phyloP scores from a whole-genome alignment of 768 basidiomycete genomes.

The Pisolithus albus region DNA sequence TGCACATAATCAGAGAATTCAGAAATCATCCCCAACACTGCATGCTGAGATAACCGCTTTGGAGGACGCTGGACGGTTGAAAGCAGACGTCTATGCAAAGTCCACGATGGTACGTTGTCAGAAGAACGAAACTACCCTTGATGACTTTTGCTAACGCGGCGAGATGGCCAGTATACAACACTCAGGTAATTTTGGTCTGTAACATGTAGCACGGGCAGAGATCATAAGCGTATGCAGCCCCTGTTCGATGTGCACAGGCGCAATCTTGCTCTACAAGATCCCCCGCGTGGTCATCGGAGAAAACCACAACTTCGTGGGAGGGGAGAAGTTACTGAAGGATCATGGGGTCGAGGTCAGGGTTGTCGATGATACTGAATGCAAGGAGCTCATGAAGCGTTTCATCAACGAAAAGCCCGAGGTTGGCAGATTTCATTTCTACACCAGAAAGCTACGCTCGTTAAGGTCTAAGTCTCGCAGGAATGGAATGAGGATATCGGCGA shows the following conservation, averaged over 20 bases:
- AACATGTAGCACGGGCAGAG: not conserved
- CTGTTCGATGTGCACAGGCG: constrained; percentile 61
- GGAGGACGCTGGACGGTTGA: constrained; percentile 47
- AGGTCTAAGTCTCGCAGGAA: constrained; percentile 29
- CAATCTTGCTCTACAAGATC: constrained; percentile 57
- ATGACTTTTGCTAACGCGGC: not conserved
- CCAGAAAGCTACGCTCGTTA: constrained; percentile 1
- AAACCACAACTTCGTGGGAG: constrained; percentile 47
- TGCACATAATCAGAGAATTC: constrained; percentile 40
- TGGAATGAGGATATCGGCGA: constrained; percentile 63
- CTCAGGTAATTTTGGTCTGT: constrained; percentile 25
- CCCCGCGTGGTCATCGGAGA: constrained; percentile 63
- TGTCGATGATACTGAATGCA: constrained; percentile 43
- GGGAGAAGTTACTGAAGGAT: constrained; percentile 45
- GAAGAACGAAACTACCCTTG: not conserved
- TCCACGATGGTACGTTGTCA: constrained; percentile 40
- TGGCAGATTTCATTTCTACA: constrained; percentile 7
- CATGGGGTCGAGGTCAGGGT: constrained; percentile 51
- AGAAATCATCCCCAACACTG: constrained; percentile 35
- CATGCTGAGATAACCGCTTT: constrained; percentile 46
- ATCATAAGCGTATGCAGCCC: constrained; percentile 32
- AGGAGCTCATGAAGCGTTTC: constrained; percentile 48
- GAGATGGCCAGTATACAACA: constrained; percentile 29
- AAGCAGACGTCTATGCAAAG: constrained; percentile 37
- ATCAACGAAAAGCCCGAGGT: constrained; percentile 53